A percentile compares a stretch with the other conserved stretches of the same genome.
Conservation (phyloP, 768 basidiomycete species). For the Tulasnella sp. region DNA sequence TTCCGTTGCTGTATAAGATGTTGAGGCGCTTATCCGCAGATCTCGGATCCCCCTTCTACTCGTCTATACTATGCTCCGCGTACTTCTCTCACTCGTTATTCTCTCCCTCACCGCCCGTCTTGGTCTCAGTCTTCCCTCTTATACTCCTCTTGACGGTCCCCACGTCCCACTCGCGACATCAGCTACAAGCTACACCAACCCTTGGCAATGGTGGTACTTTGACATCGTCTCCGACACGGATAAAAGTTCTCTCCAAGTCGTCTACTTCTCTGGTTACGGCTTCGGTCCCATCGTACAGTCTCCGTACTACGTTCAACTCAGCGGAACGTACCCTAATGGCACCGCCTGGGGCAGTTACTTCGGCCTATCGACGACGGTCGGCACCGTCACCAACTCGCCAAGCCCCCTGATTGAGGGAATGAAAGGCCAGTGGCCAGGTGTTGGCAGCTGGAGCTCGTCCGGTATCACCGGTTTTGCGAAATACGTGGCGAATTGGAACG, state of each 20-base stretch:
- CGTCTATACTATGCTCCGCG: no score
- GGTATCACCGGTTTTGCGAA: neutral
- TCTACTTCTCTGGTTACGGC: conserved; percentile 2
- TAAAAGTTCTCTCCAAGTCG: neutral
- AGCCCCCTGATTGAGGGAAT: neutral
- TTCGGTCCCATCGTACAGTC: neutral
- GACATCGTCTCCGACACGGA: neutral
- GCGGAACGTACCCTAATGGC: neutral
- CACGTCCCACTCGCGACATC: neutral
- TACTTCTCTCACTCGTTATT: no score
- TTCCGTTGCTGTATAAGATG: no score
- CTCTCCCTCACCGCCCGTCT: no score
- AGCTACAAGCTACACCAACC: neutral
- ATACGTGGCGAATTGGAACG: neutral
- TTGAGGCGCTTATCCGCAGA: no score
- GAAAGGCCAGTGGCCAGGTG: neutral
- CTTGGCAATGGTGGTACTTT: neutral
- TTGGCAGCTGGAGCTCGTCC: neutral
- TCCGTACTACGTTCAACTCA: neutral
- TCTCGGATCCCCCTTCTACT: no score
- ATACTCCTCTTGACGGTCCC: neutral
- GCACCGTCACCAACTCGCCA: no score
- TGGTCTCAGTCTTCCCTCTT: neutral
- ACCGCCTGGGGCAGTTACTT: neutral
- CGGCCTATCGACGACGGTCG: no score